phyloP scores from a whole-genome alignment of 257 asterid species.

The Solanum stenotomum region DNA sequence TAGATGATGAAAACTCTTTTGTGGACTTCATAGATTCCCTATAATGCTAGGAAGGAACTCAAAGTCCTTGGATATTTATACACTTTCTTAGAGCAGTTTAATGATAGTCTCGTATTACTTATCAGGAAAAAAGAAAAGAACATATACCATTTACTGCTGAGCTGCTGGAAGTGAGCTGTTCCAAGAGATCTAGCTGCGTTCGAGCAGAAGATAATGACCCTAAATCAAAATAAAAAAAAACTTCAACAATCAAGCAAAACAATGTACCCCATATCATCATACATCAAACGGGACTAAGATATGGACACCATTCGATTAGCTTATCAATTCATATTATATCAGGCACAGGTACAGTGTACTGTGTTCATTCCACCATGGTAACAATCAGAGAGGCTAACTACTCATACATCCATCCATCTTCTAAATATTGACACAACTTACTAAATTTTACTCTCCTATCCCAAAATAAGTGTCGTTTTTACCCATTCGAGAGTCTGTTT shows the following conservation, averaged over 20 bases:
- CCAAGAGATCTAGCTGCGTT: conserved; percentile 68
- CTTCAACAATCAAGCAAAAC: not conserved
- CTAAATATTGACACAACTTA: not conserved
- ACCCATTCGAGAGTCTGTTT: not conserved
- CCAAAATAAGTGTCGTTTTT: not conserved
- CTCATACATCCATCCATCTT: not conserved
- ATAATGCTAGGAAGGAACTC: not conserved
- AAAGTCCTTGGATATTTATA: not conserved
- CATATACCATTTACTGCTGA: conserved; percentile 36
- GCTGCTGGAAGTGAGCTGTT: conserved; percentile 61
- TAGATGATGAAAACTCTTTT: not conserved
- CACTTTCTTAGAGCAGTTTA: not conserved
- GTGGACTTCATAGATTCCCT: not conserved
- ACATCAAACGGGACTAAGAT: not conserved
- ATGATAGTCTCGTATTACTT: not conserved
- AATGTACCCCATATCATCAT: not conserved
- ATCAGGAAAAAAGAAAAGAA: not conserved
- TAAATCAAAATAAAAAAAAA: conserved; percentile 1
- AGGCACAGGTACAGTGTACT: not conserved
- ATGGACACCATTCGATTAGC: not conserved
- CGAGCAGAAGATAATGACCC: conserved; percentile 67
- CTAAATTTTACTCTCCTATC: not conserved
- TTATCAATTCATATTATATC: not conserved
- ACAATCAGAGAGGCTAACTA: not conserved
- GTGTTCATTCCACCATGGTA: not conserved